Conservation (phyloP, 805 yeast genomes). For the Scheffersomyces stipitis region DNA sequence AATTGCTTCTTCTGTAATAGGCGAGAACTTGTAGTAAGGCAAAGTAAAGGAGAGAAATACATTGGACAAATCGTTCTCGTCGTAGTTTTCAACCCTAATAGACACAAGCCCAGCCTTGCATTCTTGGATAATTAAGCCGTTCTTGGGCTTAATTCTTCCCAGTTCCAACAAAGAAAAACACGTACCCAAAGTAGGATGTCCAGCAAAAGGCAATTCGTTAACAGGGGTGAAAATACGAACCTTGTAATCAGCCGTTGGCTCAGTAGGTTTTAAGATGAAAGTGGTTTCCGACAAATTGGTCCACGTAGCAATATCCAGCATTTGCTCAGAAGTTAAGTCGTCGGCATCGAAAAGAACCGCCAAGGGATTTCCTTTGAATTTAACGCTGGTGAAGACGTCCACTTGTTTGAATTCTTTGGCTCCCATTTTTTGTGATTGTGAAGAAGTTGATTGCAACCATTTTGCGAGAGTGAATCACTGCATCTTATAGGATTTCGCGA, state of each 20-base stretch:
- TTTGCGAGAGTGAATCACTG: no score
- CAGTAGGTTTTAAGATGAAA: constrained; percentile 45
- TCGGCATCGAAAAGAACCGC: constrained; percentile 50
- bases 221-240: constrained; percentile 51
- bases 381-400: constrained; percentile 41
- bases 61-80: constrained; percentile 5
- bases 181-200: constrained; percentile 62
- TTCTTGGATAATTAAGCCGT: constrained; percentile 38
- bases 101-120: constrained; percentile 46
- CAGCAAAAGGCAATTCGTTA: constrained; percentile 58
- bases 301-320: constrained; percentile 55
- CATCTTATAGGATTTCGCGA: no score
- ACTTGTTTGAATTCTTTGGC: constrained; percentile 29
- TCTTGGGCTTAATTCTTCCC: constrained; percentile 24
- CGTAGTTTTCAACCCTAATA: constrained; percentile 21
- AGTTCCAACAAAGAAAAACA: constrained; percentile 46
- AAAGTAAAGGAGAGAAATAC: constrained; percentile 26
- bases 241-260: constrained; percentile 42
- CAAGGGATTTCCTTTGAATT: constrained; percentile 54
- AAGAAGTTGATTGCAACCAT: no score
- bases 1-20: constrained; percentile 7
- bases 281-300: constrained; percentile 62
- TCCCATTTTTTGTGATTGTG: no score
- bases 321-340: constrained; percentile 34
- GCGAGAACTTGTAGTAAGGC: constrained; percentile 15